Percentiles rank a stretch among this genome's conserved stretches.
These are phyloP conservation scores for Onygenales sp. DNA, from an alignment of 2,329 filamentous ascomycete species.

Conservation along the genomic window DNA sequence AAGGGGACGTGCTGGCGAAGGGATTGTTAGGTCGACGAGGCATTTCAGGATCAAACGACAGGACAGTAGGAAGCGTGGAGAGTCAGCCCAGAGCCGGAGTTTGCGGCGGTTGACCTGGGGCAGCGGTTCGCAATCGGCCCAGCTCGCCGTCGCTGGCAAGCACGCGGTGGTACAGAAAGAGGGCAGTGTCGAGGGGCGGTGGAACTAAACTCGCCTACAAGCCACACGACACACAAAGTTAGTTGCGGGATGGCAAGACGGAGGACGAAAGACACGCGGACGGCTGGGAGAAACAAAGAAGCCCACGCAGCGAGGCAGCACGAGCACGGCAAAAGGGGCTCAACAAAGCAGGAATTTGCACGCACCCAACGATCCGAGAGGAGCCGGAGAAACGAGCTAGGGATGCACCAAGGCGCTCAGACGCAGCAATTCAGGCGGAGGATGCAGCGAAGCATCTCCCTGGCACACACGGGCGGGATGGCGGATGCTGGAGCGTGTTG, in stretches of 20 bases:
- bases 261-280: neutral
- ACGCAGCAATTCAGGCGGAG: neutral
- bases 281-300: no score
- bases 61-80: neutral
- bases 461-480: neutral
- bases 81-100: neutral
- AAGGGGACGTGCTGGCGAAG: slow-evolving; percentile 45
- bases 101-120: neutral
- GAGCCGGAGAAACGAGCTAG: neutral
- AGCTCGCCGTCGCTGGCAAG: no score
- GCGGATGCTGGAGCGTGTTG: neutral
- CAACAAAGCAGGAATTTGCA: neutral
- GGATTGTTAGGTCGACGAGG: slow-evolving; percentile 53
- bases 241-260: neutral
- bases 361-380: neutral
- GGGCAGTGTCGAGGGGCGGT: no score
- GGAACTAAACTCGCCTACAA: neutral
- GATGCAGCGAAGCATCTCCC: neutral
- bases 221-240: neutral
- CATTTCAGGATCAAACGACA: slow-evolving; percentile 38
- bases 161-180: no score
- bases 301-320: neutral
- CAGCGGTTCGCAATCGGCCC: neutral
- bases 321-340: neutral
- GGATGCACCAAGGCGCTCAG: neutral